Evolutionary conservation across 1,284 basidiomycete genomes (phyloP).

Genomic region (Heterobasidion annosum): DNA sequence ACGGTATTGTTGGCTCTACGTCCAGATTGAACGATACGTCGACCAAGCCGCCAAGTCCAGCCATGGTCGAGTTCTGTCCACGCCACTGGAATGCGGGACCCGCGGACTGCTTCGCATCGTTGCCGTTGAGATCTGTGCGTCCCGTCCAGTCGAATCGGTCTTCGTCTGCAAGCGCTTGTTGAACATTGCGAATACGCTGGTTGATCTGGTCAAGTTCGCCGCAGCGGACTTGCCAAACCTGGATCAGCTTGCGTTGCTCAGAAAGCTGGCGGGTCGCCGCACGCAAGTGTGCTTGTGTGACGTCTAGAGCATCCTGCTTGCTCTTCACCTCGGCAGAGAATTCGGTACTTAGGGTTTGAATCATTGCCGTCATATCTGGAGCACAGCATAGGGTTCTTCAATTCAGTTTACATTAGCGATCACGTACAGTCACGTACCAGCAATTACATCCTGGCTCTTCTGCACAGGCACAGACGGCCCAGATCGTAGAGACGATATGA

Average conservation of each 20-base stretch:
- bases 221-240: slow-evolving; percentile 61
- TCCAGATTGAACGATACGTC: slow-evolving; percentile 58
- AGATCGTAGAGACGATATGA: slow-evolving; percentile 59
- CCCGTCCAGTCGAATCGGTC: slow-evolving; percentile 86
- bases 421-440: slow-evolving; percentile 39
- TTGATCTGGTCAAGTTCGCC: slow-evolving; percentile 71
- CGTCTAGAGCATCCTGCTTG: slow-evolving; percentile 82
- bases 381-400: background rate
- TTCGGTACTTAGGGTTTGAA: slow-evolving; percentile 68
- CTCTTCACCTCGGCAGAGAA: slow-evolving; percentile 80
- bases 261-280: slow-evolving; percentile 87
- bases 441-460: slow-evolving; percentile 85
- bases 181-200: slow-evolving; percentile 73
- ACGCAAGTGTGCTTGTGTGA: slow-evolving; percentile 81
- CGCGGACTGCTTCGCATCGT: slow-evolving; percentile 33
- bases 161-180: slow-evolving; percentile 70
- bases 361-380: slow-evolving; percentile 78
- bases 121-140: slow-evolving; percentile 58
- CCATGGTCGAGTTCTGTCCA: slow-evolving; percentile 53
- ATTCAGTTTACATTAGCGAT: too few relatives aligned
- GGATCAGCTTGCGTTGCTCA: slow-evolving; percentile 79
- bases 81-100: slow-evolving; percentile 60
- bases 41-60: slow-evolving; percentile 38
- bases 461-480: slow-evolving; percentile 70
- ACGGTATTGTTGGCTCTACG: slow-evolving; percentile 59